phyloP scores from a whole-genome alignment of 2,329 filamentous ascomycete species.

The Bipolaris sorokiniana region DNA sequence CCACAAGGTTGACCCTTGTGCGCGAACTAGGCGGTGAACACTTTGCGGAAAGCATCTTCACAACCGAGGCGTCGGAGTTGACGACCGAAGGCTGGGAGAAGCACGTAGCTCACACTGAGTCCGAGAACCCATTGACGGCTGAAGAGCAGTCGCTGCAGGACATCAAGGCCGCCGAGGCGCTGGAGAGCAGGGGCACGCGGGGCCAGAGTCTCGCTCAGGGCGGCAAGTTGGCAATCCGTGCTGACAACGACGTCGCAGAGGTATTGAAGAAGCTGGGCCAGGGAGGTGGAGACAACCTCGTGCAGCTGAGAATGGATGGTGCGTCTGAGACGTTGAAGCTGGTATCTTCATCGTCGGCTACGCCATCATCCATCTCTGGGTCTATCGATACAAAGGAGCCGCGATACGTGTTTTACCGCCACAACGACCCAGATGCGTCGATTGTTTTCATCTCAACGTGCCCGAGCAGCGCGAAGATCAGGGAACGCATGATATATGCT shows the following conservation, averaged over 20 bases:
- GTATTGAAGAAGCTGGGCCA: constrained; percentile 66
- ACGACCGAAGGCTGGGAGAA: constrained; percentile 71
- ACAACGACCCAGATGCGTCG: constrained; percentile 62
- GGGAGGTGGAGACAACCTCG: constrained; percentile 57
- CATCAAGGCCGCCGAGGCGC: constrained; percentile 76
- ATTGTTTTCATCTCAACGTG: constrained; percentile 85
- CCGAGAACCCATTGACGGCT: constrained; percentile 74
- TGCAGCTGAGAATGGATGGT: constrained; percentile 77
- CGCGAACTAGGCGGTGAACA: constrained; percentile 79
- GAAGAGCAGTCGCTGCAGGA: constrained; percentile 75
- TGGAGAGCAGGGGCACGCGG: constrained; percentile 73
- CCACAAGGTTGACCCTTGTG: constrained; percentile 75
- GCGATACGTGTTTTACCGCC: constrained; percentile 79
- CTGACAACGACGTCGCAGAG: constrained; percentile 67
- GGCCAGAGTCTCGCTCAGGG: constrained; percentile 50
- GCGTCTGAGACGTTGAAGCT: constrained; percentile 73
- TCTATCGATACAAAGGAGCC: constrained; percentile 72
- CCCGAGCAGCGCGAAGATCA: constrained; percentile 74
- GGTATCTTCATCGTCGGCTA: constrained; percentile 59
- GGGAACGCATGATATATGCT: constrained; percentile 85
- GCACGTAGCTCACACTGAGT: constrained; percentile 70
- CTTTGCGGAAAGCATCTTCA: constrained; percentile 78
- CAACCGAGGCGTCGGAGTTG: constrained; percentile 72
- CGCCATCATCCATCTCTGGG: constrained; percentile 63
- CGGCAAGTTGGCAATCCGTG: constrained; percentile 56